These are phyloP conservation scores for Fonsecaea multimorphosa DNA, from an alignment of 2,329 filamentous ascomycete genomes.

Conservation along the genomic window DNA sequence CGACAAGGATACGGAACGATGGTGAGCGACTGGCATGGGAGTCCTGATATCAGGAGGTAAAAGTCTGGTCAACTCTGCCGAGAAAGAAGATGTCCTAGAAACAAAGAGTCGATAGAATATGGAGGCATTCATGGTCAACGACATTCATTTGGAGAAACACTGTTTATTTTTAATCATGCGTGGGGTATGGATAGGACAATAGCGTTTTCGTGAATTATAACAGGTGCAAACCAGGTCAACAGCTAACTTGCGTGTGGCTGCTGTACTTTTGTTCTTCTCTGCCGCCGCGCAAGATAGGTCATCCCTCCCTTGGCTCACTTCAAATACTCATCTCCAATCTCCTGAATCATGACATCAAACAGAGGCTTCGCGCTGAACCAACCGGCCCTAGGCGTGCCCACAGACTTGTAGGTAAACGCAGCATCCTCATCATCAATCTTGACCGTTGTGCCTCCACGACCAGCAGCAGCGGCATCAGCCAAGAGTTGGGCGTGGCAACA, in stretches of 20 bases:
- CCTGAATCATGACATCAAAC: slow-evolving; percentile 72
- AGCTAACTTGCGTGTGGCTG: neutral
- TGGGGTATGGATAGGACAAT: neutral
- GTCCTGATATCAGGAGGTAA: neutral
- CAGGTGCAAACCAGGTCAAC: neutral
- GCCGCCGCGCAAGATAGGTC: neutral
- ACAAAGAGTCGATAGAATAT: too few species aligned
- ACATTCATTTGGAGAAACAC: neutral
- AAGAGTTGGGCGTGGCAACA: slow-evolving; percentile 61
- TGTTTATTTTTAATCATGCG: neutral
- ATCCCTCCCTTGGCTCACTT: slow-evolving; percentile 5
- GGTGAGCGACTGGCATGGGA: too few species aligned
- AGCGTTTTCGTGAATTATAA: neutral
- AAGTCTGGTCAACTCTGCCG: too few species aligned
- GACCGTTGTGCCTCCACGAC: slow-evolving; percentile 63
- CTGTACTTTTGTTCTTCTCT: neutral
- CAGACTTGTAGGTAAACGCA: slow-evolving; percentile 67
- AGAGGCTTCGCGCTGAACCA: slow-evolving; percentile 75
- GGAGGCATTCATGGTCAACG: neutral
- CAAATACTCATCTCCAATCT: slow-evolving; percentile 63
- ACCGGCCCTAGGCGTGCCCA: slow-evolving; percentile 67
- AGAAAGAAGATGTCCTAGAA: too few species aligned
- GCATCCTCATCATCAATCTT: slow-evolving; percentile 74
- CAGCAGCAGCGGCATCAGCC: slow-evolving; percentile 55
- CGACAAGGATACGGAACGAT: neutral